Conservation (phyloP, 108 stramenopile genomes). For the Cyclotella baltica region DNA sequence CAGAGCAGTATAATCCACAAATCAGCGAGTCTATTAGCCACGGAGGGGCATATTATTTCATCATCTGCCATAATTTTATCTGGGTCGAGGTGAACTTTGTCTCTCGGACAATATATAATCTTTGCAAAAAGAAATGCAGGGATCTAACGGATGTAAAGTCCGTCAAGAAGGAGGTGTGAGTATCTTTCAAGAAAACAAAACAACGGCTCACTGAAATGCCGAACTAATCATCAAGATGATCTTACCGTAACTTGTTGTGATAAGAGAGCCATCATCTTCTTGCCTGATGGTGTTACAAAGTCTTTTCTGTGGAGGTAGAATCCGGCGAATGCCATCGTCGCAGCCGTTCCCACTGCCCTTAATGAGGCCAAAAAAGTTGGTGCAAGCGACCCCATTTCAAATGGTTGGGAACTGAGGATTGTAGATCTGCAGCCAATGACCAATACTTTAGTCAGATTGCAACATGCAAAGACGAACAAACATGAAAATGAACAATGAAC, state of each 20-base stretch:
- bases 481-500: no score
- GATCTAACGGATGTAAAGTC: conserved; percentile 35
- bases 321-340: conserved; percentile 75
- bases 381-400: conserved; percentile 28
- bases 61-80: neutral
- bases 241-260: conserved; percentile 79
- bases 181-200: neutral
- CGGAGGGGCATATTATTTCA: conserved; percentile 66
- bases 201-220: neutral
- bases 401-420: no score
- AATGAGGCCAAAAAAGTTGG: conserved; percentile 33
- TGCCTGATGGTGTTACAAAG: conserved; percentile 69
- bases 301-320: conserved; percentile 75
- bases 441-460: no score
- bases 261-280: conserved; percentile 76
- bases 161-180: neutral
- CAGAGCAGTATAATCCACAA: conserved; percentile 80
- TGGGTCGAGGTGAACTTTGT: conserved; percentile 2
- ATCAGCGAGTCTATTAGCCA: conserved; percentile 63
- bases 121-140: conserved; percentile 90
- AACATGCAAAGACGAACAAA: no score
- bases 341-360: conserved; percentile 82
- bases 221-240: neutral
- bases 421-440: no score
- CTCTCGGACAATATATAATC: conserved; percentile 82